Conservation (phyloP, 164 flowering plant genomes). For the Brasenia schreberi region DNA sequence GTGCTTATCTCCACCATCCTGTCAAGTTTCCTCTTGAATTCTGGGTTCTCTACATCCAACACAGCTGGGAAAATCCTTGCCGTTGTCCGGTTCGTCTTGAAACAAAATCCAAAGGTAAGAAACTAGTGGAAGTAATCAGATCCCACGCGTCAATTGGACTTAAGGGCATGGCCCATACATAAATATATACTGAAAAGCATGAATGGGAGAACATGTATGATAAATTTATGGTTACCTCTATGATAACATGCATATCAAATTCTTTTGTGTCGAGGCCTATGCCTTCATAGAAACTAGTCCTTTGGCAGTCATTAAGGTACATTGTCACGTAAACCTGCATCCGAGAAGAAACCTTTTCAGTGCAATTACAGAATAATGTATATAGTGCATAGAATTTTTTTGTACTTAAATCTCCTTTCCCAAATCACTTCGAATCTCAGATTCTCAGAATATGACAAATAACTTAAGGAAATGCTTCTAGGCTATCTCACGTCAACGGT, state of each 20-base stretch:
- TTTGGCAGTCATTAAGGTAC: conserved; percentile 92
- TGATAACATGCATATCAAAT: conserved; percentile 97
- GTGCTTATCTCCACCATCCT: conserved; percentile 82
- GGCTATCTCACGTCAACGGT: too few relatives aligned
- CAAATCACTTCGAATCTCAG: too few relatives aligned
- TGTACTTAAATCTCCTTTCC: too few relatives aligned
- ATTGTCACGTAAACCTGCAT: conserved; percentile 92
- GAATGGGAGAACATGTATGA: too few relatives aligned
- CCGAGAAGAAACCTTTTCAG: neutral
- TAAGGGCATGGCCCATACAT: neutral
- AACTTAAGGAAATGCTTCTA: too few relatives aligned
- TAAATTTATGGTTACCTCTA: conserved; percentile 47
- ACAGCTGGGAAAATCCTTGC: conserved; percentile 98
- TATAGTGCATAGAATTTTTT: too few relatives aligned
- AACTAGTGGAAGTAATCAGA: neutral
- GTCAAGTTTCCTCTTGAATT: conserved; percentile 89
- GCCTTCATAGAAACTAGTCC: conserved; percentile 91
- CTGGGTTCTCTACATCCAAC: conserved; percentile 91
- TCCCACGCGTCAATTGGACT: neutral
- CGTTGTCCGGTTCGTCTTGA: conserved; percentile 93
- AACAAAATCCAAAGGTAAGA: neutral
- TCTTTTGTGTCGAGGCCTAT: conserved; percentile 94
- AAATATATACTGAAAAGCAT: too few relatives aligned
- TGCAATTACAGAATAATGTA: neutral
- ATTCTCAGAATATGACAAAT: too few relatives aligned